phyloP scores from a whole-genome alignment of 2,329 filamentous ascomycete species.

The Cercospora sojina region DNA sequence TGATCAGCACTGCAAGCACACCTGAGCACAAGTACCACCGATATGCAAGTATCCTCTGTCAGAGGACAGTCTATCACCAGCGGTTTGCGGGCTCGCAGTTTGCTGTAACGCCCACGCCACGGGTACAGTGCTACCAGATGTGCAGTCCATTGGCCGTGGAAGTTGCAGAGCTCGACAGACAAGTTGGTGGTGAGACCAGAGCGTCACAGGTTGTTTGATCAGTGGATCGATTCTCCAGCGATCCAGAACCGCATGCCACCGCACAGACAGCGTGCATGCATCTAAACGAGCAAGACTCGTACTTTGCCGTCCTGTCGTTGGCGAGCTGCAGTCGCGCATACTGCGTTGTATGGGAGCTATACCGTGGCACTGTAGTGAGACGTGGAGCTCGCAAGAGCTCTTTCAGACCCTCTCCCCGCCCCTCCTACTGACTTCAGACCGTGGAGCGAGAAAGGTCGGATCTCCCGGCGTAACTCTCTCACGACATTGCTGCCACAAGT shows the following conservation, averaged over 20 bases:
- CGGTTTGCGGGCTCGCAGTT: background rate
- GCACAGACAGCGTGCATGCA: background rate
- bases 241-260: background rate
- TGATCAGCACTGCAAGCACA: background rate
- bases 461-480: background rate
- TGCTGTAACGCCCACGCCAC: background rate
- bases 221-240: background rate
- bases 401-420: background rate
- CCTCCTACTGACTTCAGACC: background rate
- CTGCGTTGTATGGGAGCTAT: background rate
- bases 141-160: background rate
- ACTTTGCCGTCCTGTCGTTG: background rate
- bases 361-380: background rate
- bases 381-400: background rate
- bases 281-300: background rate
- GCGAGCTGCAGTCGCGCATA: background rate
- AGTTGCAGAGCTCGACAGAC: background rate
- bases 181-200: background rate
- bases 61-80: background rate
- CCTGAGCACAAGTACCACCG: background rate
- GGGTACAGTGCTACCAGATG: background rate
- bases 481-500: background rate
- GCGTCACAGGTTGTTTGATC: background rate
- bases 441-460: background rate
- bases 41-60: background rate